phyloP scores from a whole-genome alignment of 179 eudicot species.

The Silene vulgaris region DNA sequence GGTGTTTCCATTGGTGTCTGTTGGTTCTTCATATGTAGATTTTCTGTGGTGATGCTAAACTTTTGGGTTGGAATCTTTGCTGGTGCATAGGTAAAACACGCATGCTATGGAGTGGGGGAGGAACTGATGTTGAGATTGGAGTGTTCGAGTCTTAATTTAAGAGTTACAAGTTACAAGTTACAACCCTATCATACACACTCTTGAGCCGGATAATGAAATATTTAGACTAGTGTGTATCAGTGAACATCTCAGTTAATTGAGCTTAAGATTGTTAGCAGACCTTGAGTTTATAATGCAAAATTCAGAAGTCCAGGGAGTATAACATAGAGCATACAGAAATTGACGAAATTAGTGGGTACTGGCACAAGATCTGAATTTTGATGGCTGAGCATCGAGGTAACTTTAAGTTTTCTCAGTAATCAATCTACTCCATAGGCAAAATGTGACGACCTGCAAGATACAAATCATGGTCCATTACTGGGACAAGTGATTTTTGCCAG shows the following conservation, averaged over 20 bases:
- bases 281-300: not conserved
- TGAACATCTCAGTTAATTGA: not conserved
- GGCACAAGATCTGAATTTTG: not conserved
- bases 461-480: not conserved
- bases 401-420: not conserved
- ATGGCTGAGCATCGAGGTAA: not conserved
- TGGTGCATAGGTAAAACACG: not conserved
- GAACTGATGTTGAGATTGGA: not conserved
- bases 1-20: not conserved
- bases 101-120: not conserved
- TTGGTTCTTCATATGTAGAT: not conserved
- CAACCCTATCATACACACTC: not conserved
- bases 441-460: not conserved
- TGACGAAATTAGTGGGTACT: not conserved
- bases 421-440: not conserved
- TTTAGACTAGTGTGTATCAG: constrained; percentile 1
- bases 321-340: not conserved
- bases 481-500: not conserved
- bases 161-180: not conserved
- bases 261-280: not conserved
- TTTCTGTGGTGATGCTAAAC: not conserved
- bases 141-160: not conserved
- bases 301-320: not conserved
- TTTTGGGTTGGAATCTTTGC: not conserved
- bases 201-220: not conserved